These are phyloP conservation scores for Trichoderma harzianum DNA, from an alignment of 2,329 filamentous ascomycete species.

Conservation along the genomic window DNA sequence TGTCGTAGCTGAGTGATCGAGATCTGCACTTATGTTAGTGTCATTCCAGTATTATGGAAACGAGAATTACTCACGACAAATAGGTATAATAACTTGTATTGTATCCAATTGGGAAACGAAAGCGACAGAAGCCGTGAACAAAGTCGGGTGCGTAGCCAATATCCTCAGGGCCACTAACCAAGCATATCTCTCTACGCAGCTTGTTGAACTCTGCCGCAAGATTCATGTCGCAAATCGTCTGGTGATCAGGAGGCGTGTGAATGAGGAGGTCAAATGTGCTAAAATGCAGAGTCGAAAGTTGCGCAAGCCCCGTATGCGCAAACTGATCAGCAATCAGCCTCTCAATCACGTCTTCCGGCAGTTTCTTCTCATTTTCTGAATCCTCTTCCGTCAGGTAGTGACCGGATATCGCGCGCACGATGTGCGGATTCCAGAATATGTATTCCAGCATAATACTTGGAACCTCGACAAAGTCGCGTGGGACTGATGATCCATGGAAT, in stretches of 20 bases:
- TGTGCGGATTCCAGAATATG: conserved; percentile 61
- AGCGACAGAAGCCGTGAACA: conserved; percentile 67
- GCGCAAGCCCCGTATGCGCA: neutral
- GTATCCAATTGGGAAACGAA: conserved; percentile 72
- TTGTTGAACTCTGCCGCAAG: conserved; percentile 63
- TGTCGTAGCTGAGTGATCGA: conserved; percentile 45
- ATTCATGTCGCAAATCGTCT: conserved; percentile 58
- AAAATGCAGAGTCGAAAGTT: conserved; percentile 58
- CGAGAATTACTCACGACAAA: conserved; percentile 52
- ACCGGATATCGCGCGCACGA: conserved; percentile 58
- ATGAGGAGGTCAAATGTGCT: conserved; percentile 74
- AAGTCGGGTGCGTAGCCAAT: conserved; percentile 50
- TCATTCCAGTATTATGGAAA: no score
- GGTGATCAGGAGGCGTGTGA: conserved; percentile 61
- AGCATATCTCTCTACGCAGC: conserved; percentile 62
- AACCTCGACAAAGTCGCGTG: conserved; percentile 62
- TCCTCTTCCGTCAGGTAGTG: conserved; percentile 56
- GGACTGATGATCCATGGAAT: conserved; percentile 60
- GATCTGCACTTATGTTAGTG: neutral
- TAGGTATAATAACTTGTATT: conserved; percentile 74
- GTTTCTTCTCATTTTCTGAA: conserved; percentile 54
- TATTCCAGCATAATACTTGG: conserved; percentile 65
- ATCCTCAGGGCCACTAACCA: conserved; percentile 64
- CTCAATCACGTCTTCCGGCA: conserved; percentile 67
- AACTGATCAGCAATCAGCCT: conserved; percentile 56